phyloP scores from a whole-genome alignment of 805 yeast species.

The Teunomyces kruisii region DNA sequence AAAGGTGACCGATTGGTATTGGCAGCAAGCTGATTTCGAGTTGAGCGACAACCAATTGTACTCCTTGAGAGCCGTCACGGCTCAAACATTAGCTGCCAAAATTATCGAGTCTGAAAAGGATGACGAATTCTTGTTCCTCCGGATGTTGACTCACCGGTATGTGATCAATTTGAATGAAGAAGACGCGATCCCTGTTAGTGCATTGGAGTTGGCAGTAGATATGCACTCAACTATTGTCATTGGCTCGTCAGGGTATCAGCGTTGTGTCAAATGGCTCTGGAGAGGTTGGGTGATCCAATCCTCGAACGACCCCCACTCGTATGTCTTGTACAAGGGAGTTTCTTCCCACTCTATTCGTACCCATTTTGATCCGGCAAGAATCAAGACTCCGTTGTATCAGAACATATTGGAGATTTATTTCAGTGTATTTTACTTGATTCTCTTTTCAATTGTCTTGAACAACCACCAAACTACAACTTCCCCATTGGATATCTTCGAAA shows the following conservation, averaged over 20 bases:
- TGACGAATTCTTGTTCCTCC: conserved; percentile 64
- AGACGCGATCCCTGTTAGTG: conserved; percentile 67
- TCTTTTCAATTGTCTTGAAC: conserved; percentile 67
- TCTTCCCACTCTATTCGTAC: conserved; percentile 51
- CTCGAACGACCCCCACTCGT: conserved; percentile 64
- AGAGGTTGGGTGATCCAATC: conserved; percentile 88
- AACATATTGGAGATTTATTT: conserved; percentile 68
- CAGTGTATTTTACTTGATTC: conserved; percentile 58
- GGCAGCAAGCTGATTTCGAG: conserved; percentile 55
- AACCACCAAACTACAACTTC: conserved; percentile 43
- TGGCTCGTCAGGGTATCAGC: conserved; percentile 77
- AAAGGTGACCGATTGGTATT: conserved; percentile 79
- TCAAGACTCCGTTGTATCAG: conserved; percentile 84
- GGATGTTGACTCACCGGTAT: conserved; percentile 76
- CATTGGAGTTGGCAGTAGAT: conserved; percentile 82
- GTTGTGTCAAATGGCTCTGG: conserved; percentile 90
- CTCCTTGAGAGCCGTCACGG: conserved; percentile 60
- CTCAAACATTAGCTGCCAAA: conserved; percentile 68
- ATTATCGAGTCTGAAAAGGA: conserved; percentile 63
- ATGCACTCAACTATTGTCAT: conserved; percentile 77
- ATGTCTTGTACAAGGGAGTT: conserved; percentile 61
- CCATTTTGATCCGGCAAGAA: conserved; percentile 80
- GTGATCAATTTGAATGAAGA: conserved; percentile 60
- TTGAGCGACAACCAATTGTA: conserved; percentile 68
- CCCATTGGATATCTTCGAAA: conserved; percentile 47